Base-by-base conservation (phyloP, 805 yeast species). In the Wickerhamomyces strasburgensis region DNA sequence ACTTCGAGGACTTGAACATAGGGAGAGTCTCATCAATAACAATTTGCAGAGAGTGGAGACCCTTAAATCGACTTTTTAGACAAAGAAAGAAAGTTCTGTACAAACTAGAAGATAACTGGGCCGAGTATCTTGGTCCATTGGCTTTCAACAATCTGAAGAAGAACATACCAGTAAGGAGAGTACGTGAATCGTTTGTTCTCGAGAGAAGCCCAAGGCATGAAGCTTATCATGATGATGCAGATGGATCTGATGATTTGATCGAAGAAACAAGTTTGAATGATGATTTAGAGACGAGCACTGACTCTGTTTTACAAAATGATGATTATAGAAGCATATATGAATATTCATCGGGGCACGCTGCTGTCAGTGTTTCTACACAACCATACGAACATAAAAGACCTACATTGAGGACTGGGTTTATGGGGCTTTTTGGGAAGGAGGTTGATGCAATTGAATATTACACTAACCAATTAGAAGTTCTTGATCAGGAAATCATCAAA, bases 41-140 rank as follows among this genome's bases (percentile, higher is more conserved):
- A 3, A 77, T 93, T 2, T 93, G 96, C 48, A 68, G 87, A 42
- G 93, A 90, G 56, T 93, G 98, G 97, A 73, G 73, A 10, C 72
- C 69, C 15, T 66, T 90, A 37, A 87, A 89, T 49, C 52, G 59
- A 33, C 62, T 93, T 14, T 83, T 81, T 57, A 71, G 70, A 36
- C 67, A 74, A 42, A 68, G 97, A 29, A 64, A 69, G 26, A 45
- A 56, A 14, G 61, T 84, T 3, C 49, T 89, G 5, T 58, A 66
- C 19, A 67, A 68, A 37, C 60, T 87, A 10, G 98, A 90, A 59
- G 64, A 67, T 7, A 71, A 71, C 37, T 85, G 93, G 93, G 76
- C 86, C 4, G 70, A 68, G 34, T 84, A 81, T 54, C 62, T 84
- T 35, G 78, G 79, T 1, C 68, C 62, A 1, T 24, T 51, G 10